phyloP scores from a whole-genome alignment of 495 filamentous ascomycete species.

The Echria macrotheca region DNA sequence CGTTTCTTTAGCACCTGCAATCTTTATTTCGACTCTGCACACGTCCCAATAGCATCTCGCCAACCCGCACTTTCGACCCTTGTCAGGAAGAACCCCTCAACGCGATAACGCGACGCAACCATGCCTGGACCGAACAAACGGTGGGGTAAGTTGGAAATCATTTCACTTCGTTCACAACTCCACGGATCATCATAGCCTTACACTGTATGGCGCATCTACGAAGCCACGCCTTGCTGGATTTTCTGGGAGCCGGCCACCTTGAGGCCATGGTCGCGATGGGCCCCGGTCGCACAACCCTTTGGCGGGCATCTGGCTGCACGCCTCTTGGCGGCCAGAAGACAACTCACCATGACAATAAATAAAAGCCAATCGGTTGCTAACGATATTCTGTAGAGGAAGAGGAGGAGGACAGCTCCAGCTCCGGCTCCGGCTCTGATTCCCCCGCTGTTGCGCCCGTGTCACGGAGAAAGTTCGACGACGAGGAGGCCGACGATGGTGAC shows the following conservation, averaged over 20 bases:
- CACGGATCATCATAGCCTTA: slow-evolving; percentile 13
- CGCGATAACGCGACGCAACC: slow-evolving; percentile 8
- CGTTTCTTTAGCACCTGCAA: background rate
- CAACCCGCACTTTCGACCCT: too few species aligned
- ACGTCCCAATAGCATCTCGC: background rate
- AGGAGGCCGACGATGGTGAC: slow-evolving; percentile 80
- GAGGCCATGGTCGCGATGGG: background rate
- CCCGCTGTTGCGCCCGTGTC: slow-evolving; percentile 41
- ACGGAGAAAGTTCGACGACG: slow-evolving; percentile 78
- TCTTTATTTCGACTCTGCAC: background rate
- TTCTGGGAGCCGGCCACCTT: background rate
- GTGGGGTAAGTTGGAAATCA: slow-evolving; percentile 30
- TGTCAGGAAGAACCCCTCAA: slow-evolving; percentile 1
- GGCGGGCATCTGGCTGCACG: too few species aligned
- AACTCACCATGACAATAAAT: too few species aligned
- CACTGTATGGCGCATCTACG: background rate
- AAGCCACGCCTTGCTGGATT: background rate
- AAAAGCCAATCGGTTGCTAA: too few species aligned
- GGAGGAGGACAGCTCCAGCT: slow-evolving; percentile 62
- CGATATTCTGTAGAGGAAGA: too few species aligned
- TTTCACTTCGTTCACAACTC: slow-evolving; percentile 18
- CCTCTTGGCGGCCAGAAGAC: too few species aligned
- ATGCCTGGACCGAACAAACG: slow-evolving; percentile 29
- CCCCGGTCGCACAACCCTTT: too few species aligned
- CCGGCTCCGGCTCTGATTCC: slow-evolving; percentile 54